Percentiles rank a stretch among this genome's conserved stretches.
These are phyloP conservation scores for Arthroderma sp. DNA, from an alignment of 2,329 filamentous ascomycete genomes.

Conservation along the genomic window DNA sequence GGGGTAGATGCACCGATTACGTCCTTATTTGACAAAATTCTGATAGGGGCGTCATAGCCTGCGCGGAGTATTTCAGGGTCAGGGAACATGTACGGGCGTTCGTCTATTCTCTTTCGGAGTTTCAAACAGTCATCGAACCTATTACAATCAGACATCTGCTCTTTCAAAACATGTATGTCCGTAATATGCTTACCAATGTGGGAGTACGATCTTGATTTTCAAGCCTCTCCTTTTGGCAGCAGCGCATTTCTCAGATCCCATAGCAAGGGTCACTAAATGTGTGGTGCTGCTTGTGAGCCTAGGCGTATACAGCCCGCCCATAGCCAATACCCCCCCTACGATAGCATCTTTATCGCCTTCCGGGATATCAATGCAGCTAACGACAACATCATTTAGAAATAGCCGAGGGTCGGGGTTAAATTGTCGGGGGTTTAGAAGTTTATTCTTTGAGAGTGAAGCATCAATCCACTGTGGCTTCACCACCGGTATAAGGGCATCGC, in stretches of 20 bases:
- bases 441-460: slow-evolving; percentile 54
- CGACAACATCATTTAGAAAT: slow-evolving; percentile 73
- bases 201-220: slow-evolving; percentile 71
- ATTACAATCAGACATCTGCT: slow-evolving; percentile 4
- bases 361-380: slow-evolving; percentile 75
- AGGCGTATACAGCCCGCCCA: slow-evolving; percentile 70
- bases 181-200: slow-evolving; percentile 57
- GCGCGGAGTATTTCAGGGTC: slow-evolving; percentile 67
- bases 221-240: slow-evolving; percentile 31
- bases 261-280: slow-evolving; percentile 71
- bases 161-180: neutral
- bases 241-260: slow-evolving; percentile 59
- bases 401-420: slow-evolving; percentile 84
- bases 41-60: slow-evolving; percentile 42
- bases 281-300: slow-evolving; percentile 63
- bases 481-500: slow-evolving; percentile 68
- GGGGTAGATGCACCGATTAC: slow-evolving; percentile 55
- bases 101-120: slow-evolving; percentile 80
- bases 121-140: slow-evolving; percentile 97
- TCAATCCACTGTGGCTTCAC: slow-evolving; percentile 72
- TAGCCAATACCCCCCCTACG: slow-evolving; percentile 71
- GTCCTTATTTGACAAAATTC: slow-evolving; percentile 45
- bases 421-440: slow-evolving; percentile 63
- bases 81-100: slow-evolving; percentile 72
- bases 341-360: slow-evolving; percentile 83